A percentile compares a stretch with the other conserved stretches of the same genome.
These are phyloP conservation scores for Ascochyta lentis DNA, from an alignment of 2,329 filamentous ascomycete genomes.

Conservation along the genomic window DNA sequence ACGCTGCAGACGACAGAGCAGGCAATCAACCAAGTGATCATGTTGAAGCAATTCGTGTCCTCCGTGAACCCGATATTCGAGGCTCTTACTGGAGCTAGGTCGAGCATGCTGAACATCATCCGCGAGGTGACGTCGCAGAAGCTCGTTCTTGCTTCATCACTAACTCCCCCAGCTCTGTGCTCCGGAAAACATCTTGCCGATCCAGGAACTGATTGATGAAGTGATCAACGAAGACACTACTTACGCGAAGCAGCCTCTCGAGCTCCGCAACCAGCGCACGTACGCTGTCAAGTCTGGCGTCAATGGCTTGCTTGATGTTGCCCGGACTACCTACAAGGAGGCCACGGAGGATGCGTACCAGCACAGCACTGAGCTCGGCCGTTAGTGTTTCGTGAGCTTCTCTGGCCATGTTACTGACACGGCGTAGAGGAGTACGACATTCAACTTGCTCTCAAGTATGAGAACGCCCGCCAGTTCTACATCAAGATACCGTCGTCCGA, in stretches of 20 bases:
- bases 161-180: constrained; percentile 63
- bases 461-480: constrained; percentile 80
- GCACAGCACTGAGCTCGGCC: constrained; percentile 71
- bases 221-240: constrained; percentile 82
- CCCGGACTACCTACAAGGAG: constrained; percentile 88
- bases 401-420: constrained; percentile 11
- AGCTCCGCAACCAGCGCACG: constrained; percentile 85
- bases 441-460: constrained; percentile 73
- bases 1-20: constrained; percentile 76
- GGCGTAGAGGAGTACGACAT: constrained; percentile 60
- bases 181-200: constrained; percentile 64
- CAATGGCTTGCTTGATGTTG: constrained; percentile 86
- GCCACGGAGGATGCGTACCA: constrained; percentile 78
- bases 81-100: constrained; percentile 69
- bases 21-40: constrained; percentile 83
- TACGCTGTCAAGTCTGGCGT: constrained; percentile 90
- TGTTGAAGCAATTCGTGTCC: constrained; percentile 81
- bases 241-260: constrained; percentile 79
- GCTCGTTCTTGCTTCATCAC: neutral
- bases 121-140: constrained; percentile 57
- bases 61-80: constrained; percentile 72
- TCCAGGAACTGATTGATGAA: constrained; percentile 69
- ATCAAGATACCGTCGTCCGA: constrained; percentile 70
- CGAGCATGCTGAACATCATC: constrained; percentile 70
- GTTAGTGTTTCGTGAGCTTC: constrained; percentile 52